Conservation (phyloP, 345 rosid genomes). For the Brassica carinata region DNA sequence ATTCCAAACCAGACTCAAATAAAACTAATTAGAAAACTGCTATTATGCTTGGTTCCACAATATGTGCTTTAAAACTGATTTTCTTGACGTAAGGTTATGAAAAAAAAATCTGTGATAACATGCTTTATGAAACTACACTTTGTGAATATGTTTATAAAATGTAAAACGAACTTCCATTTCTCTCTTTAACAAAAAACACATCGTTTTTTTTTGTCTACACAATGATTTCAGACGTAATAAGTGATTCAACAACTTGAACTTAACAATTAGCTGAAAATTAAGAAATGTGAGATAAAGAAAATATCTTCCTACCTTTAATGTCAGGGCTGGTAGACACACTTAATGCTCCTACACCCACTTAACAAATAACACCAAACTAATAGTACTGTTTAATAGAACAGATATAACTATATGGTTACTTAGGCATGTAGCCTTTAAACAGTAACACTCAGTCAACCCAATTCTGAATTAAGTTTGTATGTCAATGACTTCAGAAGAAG, state of each 20-base stretch:
- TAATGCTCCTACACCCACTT: constrained; percentile 39
- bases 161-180: not conserved
- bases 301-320: constrained; percentile 29
- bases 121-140: constrained; percentile 4
- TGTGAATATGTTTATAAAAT: constrained; percentile 2
- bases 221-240: constrained; percentile 35
- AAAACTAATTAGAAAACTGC: not conserved
- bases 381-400: constrained; percentile 20
- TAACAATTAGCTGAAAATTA: constrained; percentile 24
- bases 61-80: no score
- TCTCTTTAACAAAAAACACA: not conserved
- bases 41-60: constrained; percentile 3
- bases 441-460: not conserved
- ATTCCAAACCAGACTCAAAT: not conserved
- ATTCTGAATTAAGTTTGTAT: not conserved
- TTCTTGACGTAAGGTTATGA: constrained; percentile 19
- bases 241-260: constrained; percentile 38
- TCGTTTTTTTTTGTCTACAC: constrained; percentile 2
- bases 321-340: constrained; percentile 40
- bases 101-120: constrained; percentile 24
- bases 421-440: not conserved
- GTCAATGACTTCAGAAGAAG: no score
- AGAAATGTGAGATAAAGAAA: constrained; percentile 16
- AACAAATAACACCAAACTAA: constrained; percentile 36
- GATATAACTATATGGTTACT: not conserved